Evolutionary conservation across 805 yeast species (phyloP).

Genomic region (Candida morakotiae): DNA sequence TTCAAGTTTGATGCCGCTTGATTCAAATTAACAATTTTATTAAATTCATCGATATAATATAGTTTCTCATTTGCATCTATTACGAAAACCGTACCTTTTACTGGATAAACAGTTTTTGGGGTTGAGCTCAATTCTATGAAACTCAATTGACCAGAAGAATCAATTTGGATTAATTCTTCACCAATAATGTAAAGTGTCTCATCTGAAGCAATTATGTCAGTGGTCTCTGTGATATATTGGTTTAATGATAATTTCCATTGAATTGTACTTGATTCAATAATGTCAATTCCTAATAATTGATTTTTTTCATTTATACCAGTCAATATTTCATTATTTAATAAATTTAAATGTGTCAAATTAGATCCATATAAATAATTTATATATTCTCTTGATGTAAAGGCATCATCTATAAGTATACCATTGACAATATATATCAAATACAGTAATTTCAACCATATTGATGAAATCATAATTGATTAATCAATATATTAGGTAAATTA

Average conservation of each 20-base stretch:
- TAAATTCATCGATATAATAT: not conserved
- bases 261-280: conserved; percentile 3
- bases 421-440: not conserved
- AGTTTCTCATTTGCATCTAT: conserved; percentile 2
- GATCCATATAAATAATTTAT: conserved; percentile 8
- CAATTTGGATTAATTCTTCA: conserved; percentile 5
- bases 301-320: conserved; percentile 1
- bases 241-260: conserved; percentile 9
- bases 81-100: conserved; percentile 1
- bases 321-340: conserved; percentile 4
- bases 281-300: conserved; percentile 11
- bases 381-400: conserved; percentile 8
- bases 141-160: conserved; percentile 4
- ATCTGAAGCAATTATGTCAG: not conserved
- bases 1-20: not conserved
- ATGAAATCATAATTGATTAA: not conserved
- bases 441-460: conserved; percentile 3
- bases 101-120: not conserved
- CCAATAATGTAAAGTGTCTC: conserved; percentile 3
- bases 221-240: not conserved
- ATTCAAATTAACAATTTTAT: not conserved
- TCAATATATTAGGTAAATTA: not conserved
- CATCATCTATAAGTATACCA: conserved; percentile 9
- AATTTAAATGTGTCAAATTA: not conserved
- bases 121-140: conserved; percentile 1